Base-by-base conservation (phyloP, 345 rosid species). In the Lenwebbia sp. region DNA sequence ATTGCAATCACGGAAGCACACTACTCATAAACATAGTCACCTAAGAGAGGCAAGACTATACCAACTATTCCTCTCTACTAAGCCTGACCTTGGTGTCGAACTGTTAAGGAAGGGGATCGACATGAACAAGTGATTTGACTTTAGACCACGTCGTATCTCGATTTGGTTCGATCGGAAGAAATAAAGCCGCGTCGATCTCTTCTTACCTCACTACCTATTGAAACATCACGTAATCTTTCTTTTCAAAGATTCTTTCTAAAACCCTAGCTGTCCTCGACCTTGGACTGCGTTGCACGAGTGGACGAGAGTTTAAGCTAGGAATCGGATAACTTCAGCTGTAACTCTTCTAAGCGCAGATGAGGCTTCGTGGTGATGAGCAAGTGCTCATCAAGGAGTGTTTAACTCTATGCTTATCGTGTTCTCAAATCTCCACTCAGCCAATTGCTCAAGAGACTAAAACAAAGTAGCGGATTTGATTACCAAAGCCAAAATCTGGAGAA, bases 141-240 rank as follows among this genome's bases (percentile, higher is more conserved):
- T 8, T 1, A 19, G 6, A 33, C 13, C 25, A 6, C 15, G 21
- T 0, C 0, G 2, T 2, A 62, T 28, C 40, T 62, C 3, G 28
- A 62, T 28, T 28, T 62, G 22, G 17, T 62, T 62, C 5, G 22
- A 15, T 33, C 0, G 6, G 6, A 17, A 65, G 23, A 4, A 8
- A 33, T 17, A 40, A 65, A 17, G 19, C 10, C 1, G 3, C 3
- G 44, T 33, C 9, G 2, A 8, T 28, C 37, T n/a, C 1, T n/a
- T n/a, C 51, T 49, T 49, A 49, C 12, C 12, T 49, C 51, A 10
- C 51, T 9, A 3, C n/a, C 70, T 15, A n/a, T n/a, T 13, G 37
- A 58, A 58, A 13, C 0, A 15, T 30, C 2, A 1, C 19, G 13
- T 13, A 13, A 58, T n/a, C 17, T 13, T 58, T n/a, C 70, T n/a